These are phyloP conservation scores for Aspergillus cristatus DNA, from an alignment of 495 filamentous ascomycete species.

Conservation along the genomic window DNA sequence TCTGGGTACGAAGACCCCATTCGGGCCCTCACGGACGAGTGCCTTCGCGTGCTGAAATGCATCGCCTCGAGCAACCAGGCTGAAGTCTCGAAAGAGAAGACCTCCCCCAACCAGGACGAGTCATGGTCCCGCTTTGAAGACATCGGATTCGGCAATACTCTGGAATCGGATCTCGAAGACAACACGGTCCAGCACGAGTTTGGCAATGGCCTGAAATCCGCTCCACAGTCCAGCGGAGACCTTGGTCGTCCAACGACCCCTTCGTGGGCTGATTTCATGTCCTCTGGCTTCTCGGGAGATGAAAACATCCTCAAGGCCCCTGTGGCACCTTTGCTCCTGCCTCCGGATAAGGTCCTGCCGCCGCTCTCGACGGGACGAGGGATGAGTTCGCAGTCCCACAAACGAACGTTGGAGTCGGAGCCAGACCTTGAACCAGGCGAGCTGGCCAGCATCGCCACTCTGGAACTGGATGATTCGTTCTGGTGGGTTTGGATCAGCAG, in stretches of 20 bases:
- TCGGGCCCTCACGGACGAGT: conserved; percentile 84
- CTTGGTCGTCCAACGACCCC: conserved; percentile 84
- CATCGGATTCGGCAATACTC: conserved; percentile 72
- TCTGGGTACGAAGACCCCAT: conserved; percentile 85
- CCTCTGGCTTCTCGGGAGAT: conserved; percentile 72
- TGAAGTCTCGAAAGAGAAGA: conserved; percentile 53
- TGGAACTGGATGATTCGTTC: conserved; percentile 91
- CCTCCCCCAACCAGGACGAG: conserved; percentile 66
- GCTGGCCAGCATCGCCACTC: conserved; percentile 76
- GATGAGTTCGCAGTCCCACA: conserved; percentile 83
- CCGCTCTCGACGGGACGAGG: conserved; percentile 64
- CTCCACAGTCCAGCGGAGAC: conserved; percentile 52
- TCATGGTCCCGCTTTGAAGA: conserved; percentile 97
- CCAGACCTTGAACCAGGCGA: conserved; percentile 77
- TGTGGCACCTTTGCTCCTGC: conserved; percentile 57
- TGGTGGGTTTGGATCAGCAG: conserved; percentile 99
- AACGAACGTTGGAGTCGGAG: conserved; percentile 53
- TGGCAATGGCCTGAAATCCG: conserved; percentile 39
- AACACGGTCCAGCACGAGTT: conserved; percentile 32
- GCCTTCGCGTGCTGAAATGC: conserved; percentile 75
- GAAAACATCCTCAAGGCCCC: conserved; percentile 46
- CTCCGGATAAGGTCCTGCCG: conserved; percentile 83
- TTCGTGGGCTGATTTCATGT: conserved; percentile 96
- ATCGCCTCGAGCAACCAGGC: conserved; percentile 88
- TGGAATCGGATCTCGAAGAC: conserved; percentile 61